Conservation (phyloP, 257 asterid genomes). For the Solanum chiquidenum region DNA sequence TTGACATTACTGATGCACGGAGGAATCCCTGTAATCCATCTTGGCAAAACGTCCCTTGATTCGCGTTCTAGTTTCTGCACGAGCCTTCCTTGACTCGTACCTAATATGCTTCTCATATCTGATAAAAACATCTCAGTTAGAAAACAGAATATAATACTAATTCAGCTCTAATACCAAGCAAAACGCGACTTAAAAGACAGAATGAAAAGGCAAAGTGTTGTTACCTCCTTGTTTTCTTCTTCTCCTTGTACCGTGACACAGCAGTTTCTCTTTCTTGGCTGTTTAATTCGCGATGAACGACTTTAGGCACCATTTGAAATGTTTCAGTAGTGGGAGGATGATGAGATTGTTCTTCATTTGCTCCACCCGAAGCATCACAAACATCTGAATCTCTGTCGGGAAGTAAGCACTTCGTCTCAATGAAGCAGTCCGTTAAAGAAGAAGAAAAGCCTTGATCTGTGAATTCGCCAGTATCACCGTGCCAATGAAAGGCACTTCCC, state of each 20-base stretch:
- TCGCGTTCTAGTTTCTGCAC: constrained; percentile 82
- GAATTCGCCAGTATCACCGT: constrained; percentile 18
- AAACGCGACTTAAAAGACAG: background rate
- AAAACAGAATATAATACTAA: background rate
- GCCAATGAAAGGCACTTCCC: constrained; percentile 29
- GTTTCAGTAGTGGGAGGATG: constrained; percentile 20
- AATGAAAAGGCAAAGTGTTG: background rate
- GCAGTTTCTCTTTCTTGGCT: constrained; percentile 80
- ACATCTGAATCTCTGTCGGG: constrained; percentile 59
- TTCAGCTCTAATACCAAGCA: background rate
- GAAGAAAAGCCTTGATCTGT: constrained; percentile 41
- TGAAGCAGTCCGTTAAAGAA: constrained; percentile 18
- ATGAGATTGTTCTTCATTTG: constrained; percentile 29
- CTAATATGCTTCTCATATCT: constrained; percentile 90
- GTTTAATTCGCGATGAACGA: constrained; percentile 48
- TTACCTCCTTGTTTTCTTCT: constrained; percentile 89
- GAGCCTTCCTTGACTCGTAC: constrained; percentile 75
- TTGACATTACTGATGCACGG: background rate
- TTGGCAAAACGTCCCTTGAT: constrained; percentile 95
- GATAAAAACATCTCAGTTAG: background rate
- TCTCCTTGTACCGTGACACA: constrained; percentile 78
- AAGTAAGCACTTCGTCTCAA: constrained; percentile 42
- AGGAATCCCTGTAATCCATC: constrained; percentile 28
- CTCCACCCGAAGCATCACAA: constrained; percentile 22
- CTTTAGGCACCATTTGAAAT: constrained; percentile 24